Conservation (phyloP, 352 stramenopile species). For the Phytophthora pistaciae region DNA sequence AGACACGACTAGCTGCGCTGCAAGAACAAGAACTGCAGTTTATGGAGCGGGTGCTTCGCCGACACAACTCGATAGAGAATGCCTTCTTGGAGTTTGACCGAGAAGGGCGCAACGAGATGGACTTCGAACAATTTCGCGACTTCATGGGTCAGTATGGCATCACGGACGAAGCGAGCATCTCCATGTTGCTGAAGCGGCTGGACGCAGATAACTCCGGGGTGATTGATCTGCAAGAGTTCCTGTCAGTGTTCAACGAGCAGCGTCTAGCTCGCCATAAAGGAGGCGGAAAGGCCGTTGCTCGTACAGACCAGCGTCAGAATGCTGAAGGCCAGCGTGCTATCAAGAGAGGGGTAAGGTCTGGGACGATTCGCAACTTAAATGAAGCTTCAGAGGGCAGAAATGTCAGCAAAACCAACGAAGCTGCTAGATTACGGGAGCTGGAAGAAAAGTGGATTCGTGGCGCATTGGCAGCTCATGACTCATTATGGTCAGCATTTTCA, state of each 20-base stretch:
- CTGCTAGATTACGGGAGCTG: slow-evolving; percentile 34
- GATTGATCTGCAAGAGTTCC: slow-evolving; percentile 64
- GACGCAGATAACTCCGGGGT: slow-evolving; percentile 59
- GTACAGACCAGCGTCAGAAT: not conserved
- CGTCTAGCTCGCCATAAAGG: slow-evolving; percentile 35
- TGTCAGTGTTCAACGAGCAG: slow-evolving; percentile 59
- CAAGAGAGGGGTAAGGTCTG: not conserved
- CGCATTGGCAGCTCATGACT: slow-evolving; percentile 42
- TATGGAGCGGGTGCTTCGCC: slow-evolving; percentile 51
- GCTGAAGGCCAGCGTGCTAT: not conserved
- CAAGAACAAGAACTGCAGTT: slow-evolving; percentile 64
- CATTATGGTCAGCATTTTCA: slow-evolving; percentile 48
- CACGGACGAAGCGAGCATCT: slow-evolving; percentile 56
- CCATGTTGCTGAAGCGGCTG: slow-evolving; percentile 52
- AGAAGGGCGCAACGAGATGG: slow-evolving; percentile 43
- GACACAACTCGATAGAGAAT: slow-evolving; percentile 51
- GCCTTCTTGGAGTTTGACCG: slow-evolving; percentile 58
- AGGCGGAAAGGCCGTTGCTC: slow-evolving; percentile 12
- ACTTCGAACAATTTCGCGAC: slow-evolving; percentile 68
- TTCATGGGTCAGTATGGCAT: slow-evolving; percentile 65
- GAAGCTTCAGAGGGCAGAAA: slow-evolving; percentile 1
- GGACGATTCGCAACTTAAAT: not conserved
- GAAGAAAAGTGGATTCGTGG: slow-evolving; percentile 64
- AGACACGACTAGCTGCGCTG: slow-evolving; percentile 32
- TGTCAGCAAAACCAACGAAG: slow-evolving; percentile 17